Percentiles rank a stretch among this genome's conserved stretches.
Evolutionary conservation across 352 stramenopile genomes (phyloP).

Genomic region (Globisporangium okanoganense): DNA sequence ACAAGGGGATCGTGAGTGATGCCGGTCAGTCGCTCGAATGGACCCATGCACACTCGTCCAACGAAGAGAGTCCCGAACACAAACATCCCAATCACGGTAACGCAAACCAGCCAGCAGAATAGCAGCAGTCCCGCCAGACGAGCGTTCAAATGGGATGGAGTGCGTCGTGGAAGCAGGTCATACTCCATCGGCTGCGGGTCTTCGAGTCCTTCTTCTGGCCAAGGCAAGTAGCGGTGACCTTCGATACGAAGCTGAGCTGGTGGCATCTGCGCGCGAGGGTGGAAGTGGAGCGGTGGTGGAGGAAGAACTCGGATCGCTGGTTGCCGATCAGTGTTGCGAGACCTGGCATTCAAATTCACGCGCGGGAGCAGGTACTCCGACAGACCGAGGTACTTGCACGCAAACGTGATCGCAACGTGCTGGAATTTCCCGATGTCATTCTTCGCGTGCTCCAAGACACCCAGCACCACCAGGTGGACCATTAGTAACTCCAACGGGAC

Average conservation of each 20-base stretch:
- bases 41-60: slow-evolving; percentile 57
- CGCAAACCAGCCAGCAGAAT: slow-evolving; percentile 57
- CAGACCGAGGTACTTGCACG: slow-evolving; percentile 59
- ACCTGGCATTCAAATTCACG: slow-evolving; percentile 20
- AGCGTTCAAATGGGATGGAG: slow-evolving; percentile 44
- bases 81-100: slow-evolving; percentile 51
- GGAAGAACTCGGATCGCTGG: slow-evolving; percentile 43
- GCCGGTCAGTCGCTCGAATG: slow-evolving; percentile 64
- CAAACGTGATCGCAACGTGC: slow-evolving; percentile 53
- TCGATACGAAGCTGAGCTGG: slow-evolving; percentile 67
- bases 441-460: slow-evolving; percentile 90
- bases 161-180: slow-evolving; percentile 50
- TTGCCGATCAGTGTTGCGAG: slow-evolving; percentile 20
- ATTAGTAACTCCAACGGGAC: slow-evolving; percentile 94
- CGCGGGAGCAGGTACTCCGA: slow-evolving; percentile 70
- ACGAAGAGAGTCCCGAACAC: slow-evolving; percentile 71
- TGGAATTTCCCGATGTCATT: slow-evolving; percentile 82
- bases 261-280: slow-evolving; percentile 63
- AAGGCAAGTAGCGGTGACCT: slow-evolving; percentile 74
- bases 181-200: slow-evolving; percentile 69
- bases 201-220: slow-evolving; percentile 80
- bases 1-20: slow-evolving; percentile 75
- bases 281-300: slow-evolving; percentile 77
- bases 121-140: slow-evolving; percentile 51
- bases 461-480: slow-evolving; percentile 94